Conservation (phyloP, 1,284 basidiomycete species). For the Cryptococcus jaspeensis region DNA sequence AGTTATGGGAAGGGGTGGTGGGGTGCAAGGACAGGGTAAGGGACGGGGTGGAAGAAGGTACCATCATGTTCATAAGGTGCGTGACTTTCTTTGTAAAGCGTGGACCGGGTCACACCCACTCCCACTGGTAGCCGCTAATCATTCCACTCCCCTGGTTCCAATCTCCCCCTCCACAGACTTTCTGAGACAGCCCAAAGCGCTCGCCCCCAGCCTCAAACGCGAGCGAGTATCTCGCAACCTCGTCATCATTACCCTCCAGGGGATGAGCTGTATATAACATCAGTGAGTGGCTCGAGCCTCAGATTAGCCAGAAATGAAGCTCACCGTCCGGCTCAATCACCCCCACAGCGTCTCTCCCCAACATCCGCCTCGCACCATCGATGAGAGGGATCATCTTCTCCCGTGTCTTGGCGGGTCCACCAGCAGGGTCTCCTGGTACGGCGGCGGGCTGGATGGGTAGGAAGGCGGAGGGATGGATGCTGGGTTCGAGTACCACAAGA, state of each 20-base stretch:
- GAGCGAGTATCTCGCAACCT: constrained; percentile 2
- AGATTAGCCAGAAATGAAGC: not conserved
- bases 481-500: constrained; percentile 40
- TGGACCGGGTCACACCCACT: constrained; percentile 14
- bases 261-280: not conserved
- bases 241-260: not conserved
- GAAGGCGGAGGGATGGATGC: constrained; percentile 13
- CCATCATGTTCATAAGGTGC: too few species aligned
- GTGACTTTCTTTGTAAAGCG: too few species aligned
- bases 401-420: constrained; percentile 12
- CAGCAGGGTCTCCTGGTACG: constrained; percentile 11
- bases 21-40: constrained; percentile 51
- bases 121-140: constrained; percentile 25
- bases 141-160: constrained; percentile 9
- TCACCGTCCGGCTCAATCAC: constrained; percentile 14
- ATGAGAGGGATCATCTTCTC: constrained; percentile 26
- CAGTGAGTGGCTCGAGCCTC: not conserved
- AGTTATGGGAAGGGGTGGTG: constrained; percentile 95
- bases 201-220: not conserved
- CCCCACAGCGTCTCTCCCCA: constrained; percentile 24
- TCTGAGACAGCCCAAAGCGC: constrained; percentile 5
- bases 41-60: not conserved
- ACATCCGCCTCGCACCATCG: constrained; percentile 28
- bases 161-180: constrained; percentile 11
- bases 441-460: constrained; percentile 31